Percentiles rank a stretch among this genome's conserved stretches.
Evolutionary conservation across 2,329 filamentous ascomycete genomes (phyloP).

Genomic region (Hymenoscyphus fructigenus): DNA sequence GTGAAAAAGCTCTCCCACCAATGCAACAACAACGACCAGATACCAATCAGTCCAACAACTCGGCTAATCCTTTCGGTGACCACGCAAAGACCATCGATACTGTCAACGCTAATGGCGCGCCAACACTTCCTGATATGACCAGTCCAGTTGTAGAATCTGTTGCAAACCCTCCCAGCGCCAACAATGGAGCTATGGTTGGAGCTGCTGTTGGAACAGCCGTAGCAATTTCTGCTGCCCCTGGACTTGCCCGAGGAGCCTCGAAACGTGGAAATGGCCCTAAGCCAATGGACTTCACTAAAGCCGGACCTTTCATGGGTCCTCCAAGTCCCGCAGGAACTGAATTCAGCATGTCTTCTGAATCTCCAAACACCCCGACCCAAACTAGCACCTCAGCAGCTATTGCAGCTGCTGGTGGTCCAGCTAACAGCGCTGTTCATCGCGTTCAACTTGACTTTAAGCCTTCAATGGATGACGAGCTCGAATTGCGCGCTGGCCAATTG

Average conservation of each 20-base stretch:
- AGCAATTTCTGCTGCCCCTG: conserved; percentile 29
- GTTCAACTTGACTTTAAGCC: conserved; percentile 94
- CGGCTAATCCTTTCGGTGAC: conserved; percentile 70
- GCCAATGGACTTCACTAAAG: conserved; percentile 52
- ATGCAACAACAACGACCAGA: conserved; percentile 40
- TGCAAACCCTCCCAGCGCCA: conserved; percentile 25
- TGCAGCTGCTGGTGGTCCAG: conserved; percentile 60
- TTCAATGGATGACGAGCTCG: conserved; percentile 88
- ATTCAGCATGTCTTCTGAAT: conserved; percentile 57
- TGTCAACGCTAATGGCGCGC: conserved; percentile 43
- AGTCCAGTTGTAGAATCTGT: conserved; percentile 7
- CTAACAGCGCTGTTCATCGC: conserved; percentile 72
- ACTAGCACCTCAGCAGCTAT: conserved; percentile 58
- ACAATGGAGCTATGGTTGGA: conserved; percentile 41
- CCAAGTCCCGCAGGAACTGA: conserved; percentile 64
- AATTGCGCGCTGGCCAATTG: conserved; percentile 75
- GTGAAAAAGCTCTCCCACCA: conserved; percentile 37
- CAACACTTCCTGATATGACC: conserved; percentile 40
- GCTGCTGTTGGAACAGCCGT: conserved; percentile 27
- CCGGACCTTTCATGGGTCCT: conserved; percentile 41
- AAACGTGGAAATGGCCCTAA: conserved; percentile 53
- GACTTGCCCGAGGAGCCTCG: conserved; percentile 54
- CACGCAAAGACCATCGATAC: conserved; percentile 51
- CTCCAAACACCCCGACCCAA: conserved; percentile 45
- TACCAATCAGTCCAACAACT: conserved; percentile 48